Evolutionary conservation across 306 rosid genomes (phyloP).

Genomic region (Potentilla sterilis): DNA sequence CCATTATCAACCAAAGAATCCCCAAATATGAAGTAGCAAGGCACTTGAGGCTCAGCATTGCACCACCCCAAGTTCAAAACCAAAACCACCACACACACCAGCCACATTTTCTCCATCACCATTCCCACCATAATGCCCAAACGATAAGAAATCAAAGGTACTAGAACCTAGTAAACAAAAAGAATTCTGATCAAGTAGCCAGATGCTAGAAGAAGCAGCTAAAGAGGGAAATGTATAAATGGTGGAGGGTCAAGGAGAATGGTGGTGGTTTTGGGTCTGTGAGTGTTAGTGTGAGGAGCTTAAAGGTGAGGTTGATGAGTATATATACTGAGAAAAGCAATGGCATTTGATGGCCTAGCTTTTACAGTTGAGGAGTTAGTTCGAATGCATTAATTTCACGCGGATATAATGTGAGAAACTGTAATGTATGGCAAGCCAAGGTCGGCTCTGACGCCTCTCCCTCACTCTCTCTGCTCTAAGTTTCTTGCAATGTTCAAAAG

Average conservation of each 20-base stretch:
- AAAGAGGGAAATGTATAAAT: background rate
- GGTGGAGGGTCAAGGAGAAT: background rate
- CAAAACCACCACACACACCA: slow-evolving; percentile 21
- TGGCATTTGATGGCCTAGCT: background rate
- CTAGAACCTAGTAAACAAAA: background rate
- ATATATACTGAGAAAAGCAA: slow-evolving; percentile 33
- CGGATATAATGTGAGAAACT: slow-evolving; percentile 43
- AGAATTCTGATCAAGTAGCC: background rate
- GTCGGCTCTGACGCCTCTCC: slow-evolving; percentile 16
- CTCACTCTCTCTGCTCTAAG: background rate
- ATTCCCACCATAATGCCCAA: background rate
- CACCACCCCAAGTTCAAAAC: slow-evolving; percentile 29
- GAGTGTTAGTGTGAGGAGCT: slow-evolving; percentile 23
- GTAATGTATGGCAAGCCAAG: slow-evolving; percentile 19
- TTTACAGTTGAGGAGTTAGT: slow-evolving; percentile 53
- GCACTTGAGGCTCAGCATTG: slow-evolving; percentile 56
- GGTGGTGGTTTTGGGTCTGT: background rate
- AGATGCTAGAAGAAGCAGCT: slow-evolving; percentile 2
- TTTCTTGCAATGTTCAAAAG: background rate
- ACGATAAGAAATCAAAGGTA: background rate
- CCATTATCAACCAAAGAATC: slow-evolving; percentile 92
- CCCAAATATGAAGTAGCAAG: slow-evolving; percentile 91
- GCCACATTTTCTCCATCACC: slow-evolving; percentile 10
- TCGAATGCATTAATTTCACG: slow-evolving; percentile 67
- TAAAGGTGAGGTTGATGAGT: slow-evolving; percentile 8